Evolutionary conservation across 495 filamentous ascomycete species (phyloP).

Genomic region (Pyrenopolyporus hunteri): DNA sequence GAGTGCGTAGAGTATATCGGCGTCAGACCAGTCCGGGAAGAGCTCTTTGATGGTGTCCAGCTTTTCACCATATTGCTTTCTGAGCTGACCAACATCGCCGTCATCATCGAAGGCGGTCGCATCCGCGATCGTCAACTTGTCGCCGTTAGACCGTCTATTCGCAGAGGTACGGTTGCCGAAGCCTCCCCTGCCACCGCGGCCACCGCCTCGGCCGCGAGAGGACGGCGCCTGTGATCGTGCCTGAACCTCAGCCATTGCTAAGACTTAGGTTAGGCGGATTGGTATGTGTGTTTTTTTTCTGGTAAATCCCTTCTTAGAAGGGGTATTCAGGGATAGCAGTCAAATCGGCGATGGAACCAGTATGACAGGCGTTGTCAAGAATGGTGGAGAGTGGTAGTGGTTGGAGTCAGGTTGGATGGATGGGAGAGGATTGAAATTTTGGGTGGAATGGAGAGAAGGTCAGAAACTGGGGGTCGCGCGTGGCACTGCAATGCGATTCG

Average conservation of each 20-base stretch:
- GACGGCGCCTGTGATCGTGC: constrained; percentile 65
- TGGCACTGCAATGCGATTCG: constrained; percentile 19
- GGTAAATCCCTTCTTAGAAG: constrained; percentile 55
- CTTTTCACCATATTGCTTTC: constrained; percentile 80
- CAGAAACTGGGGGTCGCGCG: constrained; percentile 19
- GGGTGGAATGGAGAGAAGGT: constrained; percentile 31
- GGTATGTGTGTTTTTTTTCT: constrained; percentile 43
- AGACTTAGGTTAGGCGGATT: constrained; percentile 44
- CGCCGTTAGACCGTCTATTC: constrained; percentile 71
- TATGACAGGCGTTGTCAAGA: constrained; percentile 38
- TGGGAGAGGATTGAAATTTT: constrained; percentile 39
- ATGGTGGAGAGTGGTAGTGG: constrained; percentile 31
- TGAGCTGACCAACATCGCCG: constrained; percentile 88
- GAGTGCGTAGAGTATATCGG: constrained; percentile 88
- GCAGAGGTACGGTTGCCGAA: constrained; percentile 69
- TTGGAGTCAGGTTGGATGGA: constrained; percentile 28
- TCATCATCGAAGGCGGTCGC: constrained; percentile 74
- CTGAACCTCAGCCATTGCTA: constrained; percentile 91
- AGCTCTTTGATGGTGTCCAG: constrained; percentile 82
- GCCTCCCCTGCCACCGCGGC: constrained; percentile 83
- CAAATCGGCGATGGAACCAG: constrained; percentile 41
- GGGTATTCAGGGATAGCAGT: constrained; percentile 45
- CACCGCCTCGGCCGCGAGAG: constrained; percentile 78
- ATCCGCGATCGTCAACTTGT: constrained; percentile 60
- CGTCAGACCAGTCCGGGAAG: constrained; percentile 89